Evolutionary conservation across 2,329 filamentous ascomycete species (phyloP), one percentile per base, ranked within the genome.

Genomic region (Sordariomycetes sp.): DNA sequence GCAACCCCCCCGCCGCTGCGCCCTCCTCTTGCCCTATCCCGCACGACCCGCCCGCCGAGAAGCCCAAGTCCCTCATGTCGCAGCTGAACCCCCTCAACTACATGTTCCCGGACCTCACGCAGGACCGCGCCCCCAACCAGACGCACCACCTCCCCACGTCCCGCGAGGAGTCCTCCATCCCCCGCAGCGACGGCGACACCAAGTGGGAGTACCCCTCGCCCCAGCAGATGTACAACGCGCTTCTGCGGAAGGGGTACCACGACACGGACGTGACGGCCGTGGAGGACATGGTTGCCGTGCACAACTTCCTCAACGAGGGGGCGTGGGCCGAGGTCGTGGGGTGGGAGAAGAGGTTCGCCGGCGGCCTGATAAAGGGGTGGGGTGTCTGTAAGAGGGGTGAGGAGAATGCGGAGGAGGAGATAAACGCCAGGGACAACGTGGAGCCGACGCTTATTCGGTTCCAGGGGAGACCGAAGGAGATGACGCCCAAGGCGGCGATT

Each of bases 201-300:
- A 95, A 89, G 65, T 99, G 94, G 94, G 94, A 97, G 71, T 99
- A 99, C 68, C 94, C 94, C 0, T 96, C 90, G 0, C 92, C 94
- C 0, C 94, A 99, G 74, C 94, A 99, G 72, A 99, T 99, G 94
- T 99, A 97, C 78, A 97, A 99, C 67, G 94, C 94, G 8, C 86
- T 99, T 73, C 75, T 97, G 60, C 86, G 94, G 62, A 99, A 99
- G 72, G 94, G 94, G 59, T 94, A 96, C 72, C 90, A 87, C 0
- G 91, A 97, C 68, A 97, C 94, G 0, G 91, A 95, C 58, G 82
- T 90, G 57, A 94, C 92, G 22, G 90, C 91, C 3, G 91, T 99
- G 15, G 91, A 96, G 72, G 85, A 86, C 66, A 99, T 99, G 94
- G 94, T 99, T 6, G 87, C 90, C 0, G 90, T 97, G 12, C 94